phyloP scores from a whole-genome alignment of 2,329 filamentous ascomycete species.

The Dothidotthia symphoricarpi region DNA sequence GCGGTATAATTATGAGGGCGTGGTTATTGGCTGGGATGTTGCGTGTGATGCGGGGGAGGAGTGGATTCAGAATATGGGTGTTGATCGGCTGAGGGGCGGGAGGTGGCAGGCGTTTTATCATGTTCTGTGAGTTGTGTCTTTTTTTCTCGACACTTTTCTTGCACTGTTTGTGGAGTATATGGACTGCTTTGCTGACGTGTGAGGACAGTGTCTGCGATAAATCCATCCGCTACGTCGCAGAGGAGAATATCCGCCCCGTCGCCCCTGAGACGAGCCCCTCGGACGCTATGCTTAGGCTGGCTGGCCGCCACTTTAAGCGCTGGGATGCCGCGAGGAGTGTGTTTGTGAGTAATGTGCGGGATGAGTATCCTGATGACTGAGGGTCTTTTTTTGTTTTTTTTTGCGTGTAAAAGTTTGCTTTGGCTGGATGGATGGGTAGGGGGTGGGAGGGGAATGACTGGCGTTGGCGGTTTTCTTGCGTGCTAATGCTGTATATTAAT shows the following conservation, averaged over 20 bases:
- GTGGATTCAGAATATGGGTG: slow-evolving; percentile 63
- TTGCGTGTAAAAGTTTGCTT: too few relatives aligned
- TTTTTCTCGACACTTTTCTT: slow-evolving; percentile 32
- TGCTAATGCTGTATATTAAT: too few relatives aligned
- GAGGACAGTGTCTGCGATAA: slow-evolving; percentile 61
- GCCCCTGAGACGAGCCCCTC: slow-evolving; percentile 44
- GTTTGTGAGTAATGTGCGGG: slow-evolving; percentile 80
- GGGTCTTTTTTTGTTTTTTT: background rate
- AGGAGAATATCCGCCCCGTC: slow-evolving; percentile 69
- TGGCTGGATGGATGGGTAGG: too few relatives aligned
- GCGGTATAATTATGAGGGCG: slow-evolving; percentile 73
- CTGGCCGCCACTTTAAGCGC: slow-evolving; percentile 84
- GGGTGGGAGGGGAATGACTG: too few relatives aligned
- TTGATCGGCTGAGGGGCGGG: slow-evolving; percentile 59
- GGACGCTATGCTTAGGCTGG: slow-evolving; percentile 63
- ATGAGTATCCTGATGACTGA: slow-evolving; percentile 84
- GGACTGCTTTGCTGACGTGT: background rate
- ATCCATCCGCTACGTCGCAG: slow-evolving; percentile 70
- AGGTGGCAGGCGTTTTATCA: slow-evolving; percentile 76
- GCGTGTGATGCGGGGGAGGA: slow-evolving; percentile 59
- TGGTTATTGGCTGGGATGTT: slow-evolving; percentile 84
- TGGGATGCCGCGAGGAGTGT: slow-evolving; percentile 66
- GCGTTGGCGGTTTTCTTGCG: too few relatives aligned
- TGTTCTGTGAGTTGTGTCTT: slow-evolving; percentile 66
- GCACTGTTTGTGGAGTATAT: slow-evolving; percentile 1